Percentiles rank a stretch among this genome's conserved stretches.
Evolutionary conservation across 495 filamentous ascomycete genomes (phyloP).

Genomic region (Jackrogersella minutella): DNA sequence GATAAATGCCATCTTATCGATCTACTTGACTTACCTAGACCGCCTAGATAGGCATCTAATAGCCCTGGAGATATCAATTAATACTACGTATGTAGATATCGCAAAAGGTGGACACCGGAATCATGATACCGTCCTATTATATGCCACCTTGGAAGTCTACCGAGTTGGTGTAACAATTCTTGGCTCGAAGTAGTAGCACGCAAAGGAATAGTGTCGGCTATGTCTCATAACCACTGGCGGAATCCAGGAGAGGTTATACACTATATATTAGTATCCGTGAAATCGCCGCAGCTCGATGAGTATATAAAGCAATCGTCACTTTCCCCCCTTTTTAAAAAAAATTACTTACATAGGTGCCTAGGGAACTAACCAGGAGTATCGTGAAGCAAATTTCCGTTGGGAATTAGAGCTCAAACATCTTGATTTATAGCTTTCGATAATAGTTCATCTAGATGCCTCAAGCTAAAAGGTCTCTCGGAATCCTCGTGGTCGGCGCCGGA

Average conservation of each 20-base stretch:
- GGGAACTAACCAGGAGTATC: not conserved
- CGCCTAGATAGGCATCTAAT: too few species aligned
- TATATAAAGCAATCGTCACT: not conserved
- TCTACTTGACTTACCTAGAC: too few species aligned
- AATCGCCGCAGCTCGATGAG: not conserved
- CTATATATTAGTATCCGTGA: not conserved
- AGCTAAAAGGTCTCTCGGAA: slow-evolving; percentile 43
- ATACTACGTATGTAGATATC: not conserved
- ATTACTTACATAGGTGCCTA: not conserved
- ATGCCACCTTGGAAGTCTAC: not conserved
- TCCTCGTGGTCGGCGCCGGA: slow-evolving; percentile 64
- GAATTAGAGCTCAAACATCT: not conserved
- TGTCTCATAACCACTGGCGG: not conserved
- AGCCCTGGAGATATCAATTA: too few species aligned
- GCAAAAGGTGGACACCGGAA: slow-evolving; percentile 9
- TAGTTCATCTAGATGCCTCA: slow-evolving; percentile 4
- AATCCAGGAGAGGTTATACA: not conserved
- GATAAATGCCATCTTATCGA: too few species aligned
- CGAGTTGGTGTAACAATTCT: not conserved
- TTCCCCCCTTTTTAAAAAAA: too few species aligned
- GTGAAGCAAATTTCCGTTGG: not conserved
- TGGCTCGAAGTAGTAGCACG: not conserved
- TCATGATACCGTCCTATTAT: slow-evolving; percentile 9
- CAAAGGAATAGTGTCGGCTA: not conserved
- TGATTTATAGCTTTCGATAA: not conserved